Evolutionary conservation across 345 rosid genomes (phyloP), one percentile per base, ranked within the genome.

Genomic region (Schrenkiella parvula): DNA sequence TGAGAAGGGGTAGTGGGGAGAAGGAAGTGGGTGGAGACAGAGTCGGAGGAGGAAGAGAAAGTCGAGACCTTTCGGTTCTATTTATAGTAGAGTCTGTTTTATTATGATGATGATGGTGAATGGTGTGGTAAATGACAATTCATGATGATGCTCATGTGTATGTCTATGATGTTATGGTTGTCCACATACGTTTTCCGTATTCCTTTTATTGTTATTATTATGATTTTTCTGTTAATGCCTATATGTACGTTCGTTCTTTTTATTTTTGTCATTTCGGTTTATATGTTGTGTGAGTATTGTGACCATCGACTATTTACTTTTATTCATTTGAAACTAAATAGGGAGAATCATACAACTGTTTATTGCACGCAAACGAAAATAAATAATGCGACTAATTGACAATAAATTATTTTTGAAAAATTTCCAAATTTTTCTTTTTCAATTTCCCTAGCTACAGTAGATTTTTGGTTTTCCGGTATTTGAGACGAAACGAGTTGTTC

Each of bases 21-120:
- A 15, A 38, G 35, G n/a, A 19, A 62, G 75, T 75, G 64, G 79
- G 70, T 52, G 35, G 73, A 71, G 64, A 71, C 50, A 66, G 56
- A 77, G 68, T 66, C 69, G 52, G 68, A 64, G 53, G 55, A 37
- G 34, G 28, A 9, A 47, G 66, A 60, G 15, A 60, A 25, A 59
- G 66, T 1, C 8, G 61, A 32, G 32, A 67, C 48, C 73, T 61
- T 62, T 69, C 64, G 42, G 44, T 46, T 47, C n/a, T 66, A 66
- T 78, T 78, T 78, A 78, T 77, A 64, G n/a, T 6, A 26, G 52
- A 51, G 38, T 64, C 60, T 4, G 48, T 12, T 29, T 54, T 21
- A 53, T 35, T 3, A 64, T 73, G n/a, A 56, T 55, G 13, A 46
- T 65, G 32, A 55, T 73, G 48, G 54, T 55, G 42, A 9, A 14